phyloP scores from a whole-genome alignment of 2,329 filamentous ascomycete species.

The Curvularia verruculosa region DNA sequence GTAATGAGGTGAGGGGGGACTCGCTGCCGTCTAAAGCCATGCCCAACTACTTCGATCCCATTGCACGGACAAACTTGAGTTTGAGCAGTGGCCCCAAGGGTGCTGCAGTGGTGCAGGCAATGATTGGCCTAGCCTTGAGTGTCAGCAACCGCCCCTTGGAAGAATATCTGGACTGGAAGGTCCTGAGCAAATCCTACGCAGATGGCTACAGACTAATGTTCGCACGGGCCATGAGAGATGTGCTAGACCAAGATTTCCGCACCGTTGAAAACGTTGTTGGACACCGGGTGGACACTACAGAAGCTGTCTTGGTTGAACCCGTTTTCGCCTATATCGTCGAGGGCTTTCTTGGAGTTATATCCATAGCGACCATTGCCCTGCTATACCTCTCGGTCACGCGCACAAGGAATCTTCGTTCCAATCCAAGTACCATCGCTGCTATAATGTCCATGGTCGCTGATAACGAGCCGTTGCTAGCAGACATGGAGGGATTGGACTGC shows the following conservation, averaged over 20 bases:
- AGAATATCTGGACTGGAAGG: slow-evolving; percentile 44
- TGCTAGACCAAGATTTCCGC: slow-evolving; percentile 26
- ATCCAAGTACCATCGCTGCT: slow-evolving; percentile 47
- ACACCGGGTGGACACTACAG: slow-evolving; percentile 21
- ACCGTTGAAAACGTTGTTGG: slow-evolving; percentile 20
- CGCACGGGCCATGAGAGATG: slow-evolving; percentile 42
- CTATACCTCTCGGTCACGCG: slow-evolving; percentile 30
- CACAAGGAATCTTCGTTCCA: slow-evolving; percentile 27
- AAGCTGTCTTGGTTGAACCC: slow-evolving; percentile 48
- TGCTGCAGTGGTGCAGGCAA: slow-evolving; percentile 16
- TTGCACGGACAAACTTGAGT: slow-evolving; percentile 17
- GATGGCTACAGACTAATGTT: slow-evolving; percentile 54
- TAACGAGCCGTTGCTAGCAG: slow-evolving; percentile 18
- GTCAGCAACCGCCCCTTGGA: slow-evolving; percentile 29
- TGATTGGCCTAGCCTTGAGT: slow-evolving; percentile 51
- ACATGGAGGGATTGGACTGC: slow-evolving; percentile 34
- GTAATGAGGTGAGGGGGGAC: slow-evolving; percentile 9
- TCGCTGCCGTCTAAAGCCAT: slow-evolving; percentile 9
- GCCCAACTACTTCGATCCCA: slow-evolving; percentile 18
- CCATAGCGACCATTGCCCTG: slow-evolving; percentile 29
- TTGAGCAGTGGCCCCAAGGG: slow-evolving; percentile 2
- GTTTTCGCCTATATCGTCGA: slow-evolving; percentile 49
- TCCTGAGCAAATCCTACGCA: slow-evolving; percentile 46
- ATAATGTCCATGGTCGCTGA: slow-evolving; percentile 36
- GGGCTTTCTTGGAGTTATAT: slow-evolving; percentile 38